Evolutionary conservation across 2,329 filamentous ascomycete species (phyloP).

Genomic region (Botrytis pseudocinerea): DNA sequence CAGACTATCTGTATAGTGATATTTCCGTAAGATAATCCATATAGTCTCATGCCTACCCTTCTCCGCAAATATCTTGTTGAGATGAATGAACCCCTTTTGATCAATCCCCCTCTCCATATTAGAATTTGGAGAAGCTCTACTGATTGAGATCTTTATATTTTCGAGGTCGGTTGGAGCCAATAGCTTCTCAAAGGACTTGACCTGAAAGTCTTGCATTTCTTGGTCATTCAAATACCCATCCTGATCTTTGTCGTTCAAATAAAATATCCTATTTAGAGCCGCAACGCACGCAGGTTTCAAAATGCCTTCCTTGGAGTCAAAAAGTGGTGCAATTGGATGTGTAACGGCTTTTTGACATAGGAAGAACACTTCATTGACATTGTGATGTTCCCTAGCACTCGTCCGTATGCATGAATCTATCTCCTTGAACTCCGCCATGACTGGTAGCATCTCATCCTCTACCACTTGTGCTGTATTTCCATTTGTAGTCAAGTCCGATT

Average conservation of each 20-base stretch:
- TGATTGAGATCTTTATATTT: slow-evolving; percentile 88
- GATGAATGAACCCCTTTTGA: slow-evolving; percentile 76
- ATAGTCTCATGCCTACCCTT: slow-evolving; percentile 98
- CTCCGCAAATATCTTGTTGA: slow-evolving; percentile 96
- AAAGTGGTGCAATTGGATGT: slow-evolving; percentile 92
- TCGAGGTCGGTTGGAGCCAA: slow-evolving; percentile 77
- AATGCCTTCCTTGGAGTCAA: slow-evolving; percentile 88
- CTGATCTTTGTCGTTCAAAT: slow-evolving; percentile 93
- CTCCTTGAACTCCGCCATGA: slow-evolving; percentile 98
- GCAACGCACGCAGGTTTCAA: slow-evolving; percentile 88
- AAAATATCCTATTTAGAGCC: slow-evolving; percentile 88
- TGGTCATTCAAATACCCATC: slow-evolving; percentile 88
- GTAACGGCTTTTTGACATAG: slow-evolving; percentile 98
- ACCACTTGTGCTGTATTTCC: slow-evolving; percentile 80
- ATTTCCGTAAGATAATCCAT: slow-evolving; percentile 93
- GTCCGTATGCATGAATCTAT: slow-evolving; percentile 97
- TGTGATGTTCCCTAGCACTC: slow-evolving; percentile 86
- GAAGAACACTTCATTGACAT: slow-evolving; percentile 96
- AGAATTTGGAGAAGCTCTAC: slow-evolving; percentile 63
- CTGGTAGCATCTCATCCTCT: slow-evolving; percentile 95
- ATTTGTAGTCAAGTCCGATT: slow-evolving; percentile 80
- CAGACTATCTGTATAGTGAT: slow-evolving; percentile 93
- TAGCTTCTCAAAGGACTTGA: slow-evolving; percentile 87
- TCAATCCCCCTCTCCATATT: slow-evolving; percentile 73
- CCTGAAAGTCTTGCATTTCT: slow-evolving; percentile 89